phyloP scores from a whole-genome alignment of 805 yeast species.

The Priceomyces carsonii region DNA sequence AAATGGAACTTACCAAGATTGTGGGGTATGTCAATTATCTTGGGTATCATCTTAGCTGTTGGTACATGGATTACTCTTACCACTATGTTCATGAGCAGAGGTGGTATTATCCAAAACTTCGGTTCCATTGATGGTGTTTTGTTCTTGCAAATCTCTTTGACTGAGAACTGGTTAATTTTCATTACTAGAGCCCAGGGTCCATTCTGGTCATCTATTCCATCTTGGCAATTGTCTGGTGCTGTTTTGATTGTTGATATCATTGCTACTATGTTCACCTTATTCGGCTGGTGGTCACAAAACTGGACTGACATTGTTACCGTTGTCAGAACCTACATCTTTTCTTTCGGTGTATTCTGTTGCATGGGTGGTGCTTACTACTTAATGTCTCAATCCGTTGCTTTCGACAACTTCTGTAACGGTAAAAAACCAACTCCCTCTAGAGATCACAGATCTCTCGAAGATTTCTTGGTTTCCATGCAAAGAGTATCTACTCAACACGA shows the following conservation, averaged over 20 bases:
- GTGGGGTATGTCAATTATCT: constrained; percentile 93
- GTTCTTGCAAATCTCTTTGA: constrained; percentile 90
- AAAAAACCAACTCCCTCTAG: constrained; percentile 52
- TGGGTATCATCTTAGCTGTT: constrained; percentile 83
- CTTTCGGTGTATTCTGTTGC: constrained; percentile 95
- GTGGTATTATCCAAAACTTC: constrained; percentile 95
- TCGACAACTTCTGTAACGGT: constrained; percentile 85
- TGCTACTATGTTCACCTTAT: constrained; percentile 88
- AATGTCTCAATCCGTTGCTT: constrained; percentile 79
- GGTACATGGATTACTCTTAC: constrained; percentile 96
- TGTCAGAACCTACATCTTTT: constrained; percentile 92
- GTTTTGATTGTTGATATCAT: constrained; percentile 85
- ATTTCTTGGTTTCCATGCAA: constrained; percentile 82
- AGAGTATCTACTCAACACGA: constrained; percentile 90
- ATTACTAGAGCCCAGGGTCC: constrained; percentile 97
- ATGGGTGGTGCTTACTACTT: constrained; percentile 95
- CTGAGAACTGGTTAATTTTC: constrained; percentile 98
- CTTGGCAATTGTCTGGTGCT: constrained; percentile 96
- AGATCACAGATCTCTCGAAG: constrained; percentile 72
- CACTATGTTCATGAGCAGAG: constrained; percentile 85
- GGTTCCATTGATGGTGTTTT: constrained; percentile 92
- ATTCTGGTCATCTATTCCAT: constrained; percentile 95
- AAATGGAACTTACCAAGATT: constrained; percentile 96
- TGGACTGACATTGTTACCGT: constrained; percentile 96
- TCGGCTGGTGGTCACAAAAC: constrained; percentile 98